Evolutionary conservation across 805 yeast genomes (phyloP).

Genomic region (Sungouiella thailandica): DNA sequence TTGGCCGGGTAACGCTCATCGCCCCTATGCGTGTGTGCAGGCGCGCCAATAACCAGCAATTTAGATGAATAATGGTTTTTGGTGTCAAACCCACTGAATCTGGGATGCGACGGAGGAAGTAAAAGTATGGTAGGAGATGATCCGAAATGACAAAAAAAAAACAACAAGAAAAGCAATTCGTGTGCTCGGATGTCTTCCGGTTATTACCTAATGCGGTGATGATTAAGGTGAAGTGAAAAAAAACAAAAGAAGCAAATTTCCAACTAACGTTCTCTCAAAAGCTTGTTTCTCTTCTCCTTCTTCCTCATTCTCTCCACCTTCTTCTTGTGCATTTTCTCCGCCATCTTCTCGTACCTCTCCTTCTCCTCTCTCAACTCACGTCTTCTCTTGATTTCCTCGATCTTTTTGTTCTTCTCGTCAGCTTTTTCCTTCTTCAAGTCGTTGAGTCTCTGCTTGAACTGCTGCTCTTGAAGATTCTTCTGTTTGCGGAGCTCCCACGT

Average conservation of each 20-base stretch:
- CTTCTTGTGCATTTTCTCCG: constrained; percentile 86
- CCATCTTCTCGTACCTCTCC: constrained; percentile 80
- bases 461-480: constrained; percentile 60
- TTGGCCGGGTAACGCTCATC: constrained; percentile 4
- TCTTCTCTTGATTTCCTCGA: constrained; percentile 62
- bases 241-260: too few relatives aligned
- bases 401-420: constrained; percentile 46
- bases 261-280: constrained; percentile 82
- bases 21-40: too few relatives aligned
- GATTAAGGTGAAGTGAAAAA: too few relatives aligned
- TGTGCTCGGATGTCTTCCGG: too few relatives aligned
- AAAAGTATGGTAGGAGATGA: too few relatives aligned
- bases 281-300: constrained; percentile 91
- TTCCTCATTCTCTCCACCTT: constrained; percentile 84
- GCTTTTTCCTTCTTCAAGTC: constrained; percentile 78
- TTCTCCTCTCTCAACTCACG: constrained; percentile 79
- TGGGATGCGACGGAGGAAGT: too few relatives aligned
- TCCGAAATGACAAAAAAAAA: too few relatives aligned
- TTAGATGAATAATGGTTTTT: too few relatives aligned
- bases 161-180: background rate
- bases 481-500: constrained; percentile 66
- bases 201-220: too few relatives aligned
- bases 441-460: constrained; percentile 62
- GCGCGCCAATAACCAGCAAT: too few relatives aligned
- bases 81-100: too few relatives aligned